A percentile compares a stretch with the other conserved stretches of the same genome.
These are phyloP conservation scores for Pugionium dolabratum DNA, from an alignment of 345 rosid genomes.

Conservation along the genomic window DNA sequence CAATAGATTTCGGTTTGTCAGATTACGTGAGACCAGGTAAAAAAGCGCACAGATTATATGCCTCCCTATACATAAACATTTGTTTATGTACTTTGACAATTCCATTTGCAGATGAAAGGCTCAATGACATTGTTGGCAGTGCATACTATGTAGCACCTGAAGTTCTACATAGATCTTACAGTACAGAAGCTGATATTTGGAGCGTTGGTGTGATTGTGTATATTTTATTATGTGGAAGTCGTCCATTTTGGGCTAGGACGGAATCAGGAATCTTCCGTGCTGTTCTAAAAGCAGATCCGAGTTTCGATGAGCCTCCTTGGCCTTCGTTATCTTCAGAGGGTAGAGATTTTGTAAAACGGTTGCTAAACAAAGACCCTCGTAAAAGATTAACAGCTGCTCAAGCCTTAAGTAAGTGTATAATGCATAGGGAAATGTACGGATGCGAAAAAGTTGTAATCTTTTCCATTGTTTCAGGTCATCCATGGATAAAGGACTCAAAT, in stretches of 20 bases:
- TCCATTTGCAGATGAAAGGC: conserved; percentile 76
- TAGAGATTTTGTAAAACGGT: conserved; percentile 80
- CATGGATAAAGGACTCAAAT: conserved; percentile 69
- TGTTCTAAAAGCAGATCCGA: conserved; percentile 91
- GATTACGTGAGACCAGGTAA: conserved; percentile 94
- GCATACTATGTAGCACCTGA: conserved; percentile 98
- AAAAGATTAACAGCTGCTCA: conserved; percentile 96
- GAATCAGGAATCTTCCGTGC: conserved; percentile 96
- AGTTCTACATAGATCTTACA: conserved; percentile 91
- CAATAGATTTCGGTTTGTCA: conserved; percentile 97
- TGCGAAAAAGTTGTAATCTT: conserved; percentile 9
- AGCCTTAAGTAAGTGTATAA: conserved; percentile 72
- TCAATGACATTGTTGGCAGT: conserved; percentile 95
- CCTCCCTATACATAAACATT: neutral
- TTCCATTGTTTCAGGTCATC: conserved; percentile 63
- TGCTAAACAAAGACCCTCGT: conserved; percentile 90
- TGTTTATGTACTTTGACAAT: neutral
- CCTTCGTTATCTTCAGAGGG: conserved; percentile 84
- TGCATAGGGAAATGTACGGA: neutral
- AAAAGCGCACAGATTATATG: conserved; percentile 47
- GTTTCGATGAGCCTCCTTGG: conserved; percentile 93
- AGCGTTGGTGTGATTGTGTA: conserved; percentile 94
- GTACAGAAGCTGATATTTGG: conserved; percentile 96
- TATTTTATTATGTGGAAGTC: conserved; percentile 89
- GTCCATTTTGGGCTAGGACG: conserved; percentile 97